Conservation (phyloP, 2,329 filamentous ascomycete species). For the Cladophialophora chaetospira region DNA sequence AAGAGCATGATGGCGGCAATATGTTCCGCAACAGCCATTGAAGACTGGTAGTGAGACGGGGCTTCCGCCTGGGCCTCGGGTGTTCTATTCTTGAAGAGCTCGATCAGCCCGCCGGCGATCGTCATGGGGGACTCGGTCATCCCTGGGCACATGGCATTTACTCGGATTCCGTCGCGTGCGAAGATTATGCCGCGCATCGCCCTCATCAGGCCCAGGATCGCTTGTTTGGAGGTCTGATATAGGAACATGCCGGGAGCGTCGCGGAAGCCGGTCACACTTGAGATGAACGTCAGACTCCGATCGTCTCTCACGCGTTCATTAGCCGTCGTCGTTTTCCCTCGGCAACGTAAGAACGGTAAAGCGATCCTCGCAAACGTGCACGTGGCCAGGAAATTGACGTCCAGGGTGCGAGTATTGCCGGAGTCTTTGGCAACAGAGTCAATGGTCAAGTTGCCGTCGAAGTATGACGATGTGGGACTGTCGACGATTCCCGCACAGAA, state of each 20-base stretch:
- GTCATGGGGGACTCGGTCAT: slow-evolving; percentile 38
- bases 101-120: slow-evolving; percentile 40
- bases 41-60: slow-evolving; percentile 8
- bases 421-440: slow-evolving; percentile 42
- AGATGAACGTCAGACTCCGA: slow-evolving; percentile 41
- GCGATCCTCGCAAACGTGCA: slow-evolving; percentile 52
- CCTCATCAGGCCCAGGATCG: slow-evolving; percentile 53
- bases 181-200: slow-evolving; percentile 41
- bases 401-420: slow-evolving; percentile 42
- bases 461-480: slow-evolving; percentile 43
- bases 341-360: slow-evolving; percentile 51
- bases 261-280: slow-evolving; percentile 52
- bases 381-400: slow-evolving; percentile 52
- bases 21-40: slow-evolving; percentile 6
- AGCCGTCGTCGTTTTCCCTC: slow-evolving; percentile 32
- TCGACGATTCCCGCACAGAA: slow-evolving; percentile 52
- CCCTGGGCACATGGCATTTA: slow-evolving; percentile 47
- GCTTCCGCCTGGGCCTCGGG: neutral
- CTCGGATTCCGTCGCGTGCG: slow-evolving; percentile 47
- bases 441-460: slow-evolving; percentile 48
- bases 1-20: slow-evolving; percentile 29
- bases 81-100: slow-evolving; percentile 38
- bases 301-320: slow-evolving; percentile 18
- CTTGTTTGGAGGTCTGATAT: slow-evolving; percentile 53
- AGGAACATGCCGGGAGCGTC: slow-evolving; percentile 51